Evolutionary conservation across 2,329 filamentous ascomycete genomes (phyloP), one percentile per base, ranked within the genome.

Genomic region (Blastomyces parvus): DNA sequence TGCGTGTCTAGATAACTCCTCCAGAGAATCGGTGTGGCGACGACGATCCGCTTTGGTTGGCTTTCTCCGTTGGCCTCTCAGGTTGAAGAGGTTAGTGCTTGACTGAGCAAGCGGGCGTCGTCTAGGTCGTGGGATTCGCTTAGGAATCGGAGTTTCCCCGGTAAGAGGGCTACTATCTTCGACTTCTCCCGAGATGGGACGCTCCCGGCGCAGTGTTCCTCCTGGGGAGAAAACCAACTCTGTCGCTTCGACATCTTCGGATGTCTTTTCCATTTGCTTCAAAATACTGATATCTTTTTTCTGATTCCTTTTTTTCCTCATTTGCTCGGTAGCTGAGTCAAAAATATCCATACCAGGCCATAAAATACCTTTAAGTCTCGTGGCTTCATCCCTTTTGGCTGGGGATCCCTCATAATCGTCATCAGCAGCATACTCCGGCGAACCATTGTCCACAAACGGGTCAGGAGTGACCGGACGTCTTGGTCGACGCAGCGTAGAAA

Each of bases 311-410:
- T 76, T 79, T 53, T 77, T 75, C 65, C 75, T 77, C 76, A 80
- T 80, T 61, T 79, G 75, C 62, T 76, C 72, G 0, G 79, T 80
- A 17, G 80, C 80, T 38, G 80, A 79, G 68, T 82, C 80, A 66
- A 82, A 82, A 38, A 82, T 72, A 65, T 78, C 77, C 80, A 82
- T 82, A 25, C 80, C 80, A 33, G 80, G 80, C 77, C 78, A 82
- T 44, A 77, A 67, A 22, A 80, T 71, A 1, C 80, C 80, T 66
- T 81, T 82, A 44, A 81, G 69, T 66, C 76, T 75, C 59, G 72
- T 69, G 42, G 76, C 73, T 44, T 77, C 76, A 40, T 77, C 76
- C 3, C 42, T 40, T 22, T 53, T 57, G 48, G 61, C 63, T 13
- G 61, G 62, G 25, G 71, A 72, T 25, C 60, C 59, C 25, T 72